Evolutionary conservation across 208 protist species (phyloP).

Genomic region (Trypanosoma mega): DNA sequence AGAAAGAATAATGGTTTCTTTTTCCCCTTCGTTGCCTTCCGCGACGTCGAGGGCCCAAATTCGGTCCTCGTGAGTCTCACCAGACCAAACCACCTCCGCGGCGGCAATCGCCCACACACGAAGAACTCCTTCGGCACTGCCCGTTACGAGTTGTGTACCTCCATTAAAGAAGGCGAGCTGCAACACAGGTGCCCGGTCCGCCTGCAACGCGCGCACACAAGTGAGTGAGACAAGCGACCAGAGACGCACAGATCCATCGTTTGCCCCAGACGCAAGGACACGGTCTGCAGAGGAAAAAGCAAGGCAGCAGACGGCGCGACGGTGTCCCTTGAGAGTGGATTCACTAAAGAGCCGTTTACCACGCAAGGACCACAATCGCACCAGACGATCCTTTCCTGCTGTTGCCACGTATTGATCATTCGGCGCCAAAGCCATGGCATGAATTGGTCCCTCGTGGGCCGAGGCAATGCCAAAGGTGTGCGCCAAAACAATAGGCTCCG

Average conservation of each 20-base stretch:
- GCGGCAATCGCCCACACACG: slow-evolving; percentile 88
- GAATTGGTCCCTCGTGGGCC: slow-evolving; percentile 80
- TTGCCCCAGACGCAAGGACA: slow-evolving; percentile 81
- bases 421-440: slow-evolving; percentile 72
- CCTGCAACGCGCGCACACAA: slow-evolving; percentile 85
- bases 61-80: slow-evolving; percentile 80
- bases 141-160: slow-evolving; percentile 83
- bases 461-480: slow-evolving; percentile 68
- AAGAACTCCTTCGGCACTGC: slow-evolving; percentile 87
- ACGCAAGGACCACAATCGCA: slow-evolving; percentile 78
- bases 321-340: slow-evolving; percentile 78
- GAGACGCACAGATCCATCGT: slow-evolving; percentile 85
- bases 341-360: slow-evolving; percentile 83
- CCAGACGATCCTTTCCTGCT: slow-evolving; percentile 86
- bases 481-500: slow-evolving; percentile 26
- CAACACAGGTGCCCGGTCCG: slow-evolving; percentile 72
- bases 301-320: slow-evolving; percentile 72
- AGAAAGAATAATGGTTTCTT: slow-evolving; percentile 65
- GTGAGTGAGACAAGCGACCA: slow-evolving; percentile 85
- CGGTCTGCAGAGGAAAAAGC: slow-evolving; percentile 83
- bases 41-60: slow-evolving; percentile 79
- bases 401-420: slow-evolving; percentile 91
- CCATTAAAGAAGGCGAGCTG: slow-evolving; percentile 87
- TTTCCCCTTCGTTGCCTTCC: slow-evolving; percentile 38
- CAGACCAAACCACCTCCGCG: slow-evolving; percentile 77